Base-by-base conservation (phyloP, 805 yeast genomes). In the Hanseniaspora valbyensis region DNA sequence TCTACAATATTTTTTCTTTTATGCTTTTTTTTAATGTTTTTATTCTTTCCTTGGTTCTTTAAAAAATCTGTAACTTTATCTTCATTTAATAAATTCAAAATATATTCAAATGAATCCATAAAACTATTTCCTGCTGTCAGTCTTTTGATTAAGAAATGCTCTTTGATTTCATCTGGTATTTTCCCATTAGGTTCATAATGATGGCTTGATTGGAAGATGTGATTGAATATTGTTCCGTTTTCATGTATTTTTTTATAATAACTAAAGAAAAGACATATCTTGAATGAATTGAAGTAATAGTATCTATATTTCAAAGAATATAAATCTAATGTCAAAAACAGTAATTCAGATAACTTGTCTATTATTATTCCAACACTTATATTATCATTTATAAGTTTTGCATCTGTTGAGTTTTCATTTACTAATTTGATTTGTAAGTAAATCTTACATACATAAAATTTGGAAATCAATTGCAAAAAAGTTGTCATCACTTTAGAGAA, bases 401-500 rank as follows among this genome's bases (percentile, higher is more conserved):
- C n/a, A n/a, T n/a, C n/a, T n/a, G n/a, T n/a, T n/a, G n/a, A n/a
- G n/a, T n/a, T n/a, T n/a, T n/a, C n/a, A n/a, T n/a, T n/a, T n/a
- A n/a, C n/a, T n/a, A n/a, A n/a, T n/a, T n/a, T n/a, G n/a, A n/a
- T 42, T 36, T 30, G 49, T 12, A 38, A 50, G 25, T 43, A 39
- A 13, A 26, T 22, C 18, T 37, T 42, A 14, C 25, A 50, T 13
- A 28, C 49, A 25, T 25, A 50, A 22, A 26, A 38, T 26, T 44
- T 44, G 7, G 42, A 39, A 7, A 44, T 14, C 14, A 16, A 44
- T 22, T 44, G 49, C 10, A 44, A 16, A 9, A 44, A 22, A 6
- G 37, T 32, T 19, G 37, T 8, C 7, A 44, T 36, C 18, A 37
- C 26, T 32, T 42, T 42, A 7, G 44, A 29, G 9, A 29, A 42